A percentile compares a stretch with the other conserved stretches of the same genome.
These are phyloP conservation scores for Arabidopsis hybrid DNA, from an alignment of 441 rosid genomes.

Conservation along the genomic window DNA sequence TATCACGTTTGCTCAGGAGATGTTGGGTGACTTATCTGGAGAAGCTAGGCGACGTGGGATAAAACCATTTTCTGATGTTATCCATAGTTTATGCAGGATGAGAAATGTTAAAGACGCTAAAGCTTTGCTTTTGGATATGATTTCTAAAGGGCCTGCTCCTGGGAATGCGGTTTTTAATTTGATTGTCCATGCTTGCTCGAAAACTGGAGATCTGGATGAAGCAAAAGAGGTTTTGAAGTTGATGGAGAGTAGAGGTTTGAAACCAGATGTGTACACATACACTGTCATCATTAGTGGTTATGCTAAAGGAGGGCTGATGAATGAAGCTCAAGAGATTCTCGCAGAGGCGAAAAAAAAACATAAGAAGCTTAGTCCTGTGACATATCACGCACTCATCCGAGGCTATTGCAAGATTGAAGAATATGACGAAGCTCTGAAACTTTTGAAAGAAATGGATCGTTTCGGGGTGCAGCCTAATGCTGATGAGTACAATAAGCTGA, in stretches of 20 bases:
- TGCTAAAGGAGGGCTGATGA: slow-evolving; percentile 75
- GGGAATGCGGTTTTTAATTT: slow-evolving; percentile 80
- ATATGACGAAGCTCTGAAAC: slow-evolving; percentile 67
- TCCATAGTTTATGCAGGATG: slow-evolving; percentile 70
- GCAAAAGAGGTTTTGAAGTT: slow-evolving; percentile 66
- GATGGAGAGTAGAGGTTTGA: slow-evolving; percentile 82
- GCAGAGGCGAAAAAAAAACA: slow-evolving; percentile 79
- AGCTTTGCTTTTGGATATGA: slow-evolving; percentile 67
- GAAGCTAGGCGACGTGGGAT: slow-evolving; percentile 60
- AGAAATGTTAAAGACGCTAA: slow-evolving; percentile 67
- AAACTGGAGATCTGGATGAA: slow-evolving; percentile 58
- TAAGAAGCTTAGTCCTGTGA: slow-evolving; percentile 66
- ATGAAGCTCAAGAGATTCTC: slow-evolving; percentile 63
- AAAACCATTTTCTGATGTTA: slow-evolving; percentile 76
- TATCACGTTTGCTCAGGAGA: slow-evolving; percentile 61
- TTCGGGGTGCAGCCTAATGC: slow-evolving; percentile 64
- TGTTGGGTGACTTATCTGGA: slow-evolving; percentile 58
- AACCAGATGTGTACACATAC: slow-evolving; percentile 79
- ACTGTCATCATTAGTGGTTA: slow-evolving; percentile 82
- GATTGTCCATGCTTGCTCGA: slow-evolving; percentile 63
- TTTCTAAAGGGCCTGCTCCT: slow-evolving; percentile 77
- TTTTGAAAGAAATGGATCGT: slow-evolving; percentile 74
- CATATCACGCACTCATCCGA: slow-evolving; percentile 81
- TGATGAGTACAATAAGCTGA: slow-evolving; percentile 83
- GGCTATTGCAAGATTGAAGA: slow-evolving; percentile 85